A percentile compares a stretch with the other conserved stretches of the same genome.
phyloP scores from a whole-genome alignment of 1,284 basidiomycete genomes.

The Cryptococcus sp. region DNA sequence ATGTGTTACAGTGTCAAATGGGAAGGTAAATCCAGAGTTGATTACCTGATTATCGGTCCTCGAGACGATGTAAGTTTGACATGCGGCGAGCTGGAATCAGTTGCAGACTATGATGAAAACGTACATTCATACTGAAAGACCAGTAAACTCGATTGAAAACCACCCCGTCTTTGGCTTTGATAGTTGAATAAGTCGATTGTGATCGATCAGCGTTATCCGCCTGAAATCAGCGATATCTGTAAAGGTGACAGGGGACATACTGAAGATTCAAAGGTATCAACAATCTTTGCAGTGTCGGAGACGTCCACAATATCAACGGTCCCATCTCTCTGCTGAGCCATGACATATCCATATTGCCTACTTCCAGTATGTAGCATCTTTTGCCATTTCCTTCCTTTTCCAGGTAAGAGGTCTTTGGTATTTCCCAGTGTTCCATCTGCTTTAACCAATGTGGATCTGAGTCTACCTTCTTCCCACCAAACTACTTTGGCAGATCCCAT shows the following conservation, averaged over 20 bases:
- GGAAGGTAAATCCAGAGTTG: slow-evolving; percentile 60
- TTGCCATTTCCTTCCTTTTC: slow-evolving; percentile 21
- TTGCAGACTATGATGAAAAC: slow-evolving; percentile 25
- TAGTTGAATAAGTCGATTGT: slow-evolving; percentile 53
- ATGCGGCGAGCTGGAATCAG: slow-evolving; percentile 10
- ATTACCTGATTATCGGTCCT: slow-evolving; percentile 10
- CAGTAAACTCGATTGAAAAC: slow-evolving; percentile 66
- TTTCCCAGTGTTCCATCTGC: slow-evolving; percentile 49
- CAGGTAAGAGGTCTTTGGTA: slow-evolving; percentile 52
- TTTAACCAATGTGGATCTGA: slow-evolving; percentile 41
- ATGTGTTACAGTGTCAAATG: slow-evolving; percentile 65
- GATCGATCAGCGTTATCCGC: slow-evolving; percentile 32
- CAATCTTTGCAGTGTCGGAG: slow-evolving; percentile 49
- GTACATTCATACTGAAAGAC: slow-evolving; percentile 59
- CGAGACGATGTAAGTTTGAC: slow-evolving; percentile 12
- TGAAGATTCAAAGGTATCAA: slow-evolving; percentile 60
- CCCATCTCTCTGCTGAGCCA: slow-evolving; percentile 55
- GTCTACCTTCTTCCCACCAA: slow-evolving; percentile 64
- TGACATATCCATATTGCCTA: slow-evolving; percentile 37
- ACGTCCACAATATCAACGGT: slow-evolving; percentile 57
- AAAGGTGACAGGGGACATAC: slow-evolving; percentile 47
- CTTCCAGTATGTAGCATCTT: slow-evolving; percentile 35
- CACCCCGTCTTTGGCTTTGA: slow-evolving; percentile 11
- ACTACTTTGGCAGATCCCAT: slow-evolving; percentile 51
- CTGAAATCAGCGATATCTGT: slow-evolving; percentile 20